Evolutionary conservation across 2,329 filamentous ascomycete genomes (phyloP), one percentile per base, ranked within the genome.

Genomic region (Seiridium unicorne): DNA sequence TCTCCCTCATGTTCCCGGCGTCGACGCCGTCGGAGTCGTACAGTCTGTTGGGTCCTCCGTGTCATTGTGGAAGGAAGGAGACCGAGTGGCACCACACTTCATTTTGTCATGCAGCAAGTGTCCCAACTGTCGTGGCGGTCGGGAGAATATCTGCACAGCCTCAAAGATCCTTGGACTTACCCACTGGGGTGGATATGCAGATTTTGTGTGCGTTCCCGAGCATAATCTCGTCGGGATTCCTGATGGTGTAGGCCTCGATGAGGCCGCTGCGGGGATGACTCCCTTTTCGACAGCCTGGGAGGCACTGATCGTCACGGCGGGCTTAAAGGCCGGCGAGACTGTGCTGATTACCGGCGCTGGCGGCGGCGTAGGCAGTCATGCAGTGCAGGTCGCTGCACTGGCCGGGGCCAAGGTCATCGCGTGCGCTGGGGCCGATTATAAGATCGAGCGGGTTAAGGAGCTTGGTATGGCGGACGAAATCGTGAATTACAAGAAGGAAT

Each of bases 51-150:
- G 53, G 9, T 46, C 53, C 36, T 26, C 18, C 26, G 44, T 38
- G 26, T 36, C 32, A 10, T 13, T 34, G 10, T 57, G 55, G 55
- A 49, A 57, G 7, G 26, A 4, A 18, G 55, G 55, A 40, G 55
- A 57, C 32, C 55, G 55, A 18, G 55, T 57, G 7, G 44, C 55
- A 32, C 42, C 55, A n/a, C 55, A 57, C 32, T 57, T 57, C 13
- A 49, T 57, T 18, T 32, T 57, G 9, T 26, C 31, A 11, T 57
- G 55, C 32, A 13, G 34, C 6, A 55, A 44, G 2, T 55, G 53
- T 46, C 10, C 53, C 9, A 55, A 55, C 36, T 55, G 53, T 40
- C 53, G 53, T 11, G 53, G n/a, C n/a, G 53, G 53, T 11, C 53
- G 53, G 4, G 53, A 55, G 53, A 55, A 55, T n/a, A 55, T 55